Percentiles rank a stretch among this genome's conserved stretches.
phyloP scores from a whole-genome alignment of 208 protist genomes.

The Leptomonas pyrrhocoris region DNA sequence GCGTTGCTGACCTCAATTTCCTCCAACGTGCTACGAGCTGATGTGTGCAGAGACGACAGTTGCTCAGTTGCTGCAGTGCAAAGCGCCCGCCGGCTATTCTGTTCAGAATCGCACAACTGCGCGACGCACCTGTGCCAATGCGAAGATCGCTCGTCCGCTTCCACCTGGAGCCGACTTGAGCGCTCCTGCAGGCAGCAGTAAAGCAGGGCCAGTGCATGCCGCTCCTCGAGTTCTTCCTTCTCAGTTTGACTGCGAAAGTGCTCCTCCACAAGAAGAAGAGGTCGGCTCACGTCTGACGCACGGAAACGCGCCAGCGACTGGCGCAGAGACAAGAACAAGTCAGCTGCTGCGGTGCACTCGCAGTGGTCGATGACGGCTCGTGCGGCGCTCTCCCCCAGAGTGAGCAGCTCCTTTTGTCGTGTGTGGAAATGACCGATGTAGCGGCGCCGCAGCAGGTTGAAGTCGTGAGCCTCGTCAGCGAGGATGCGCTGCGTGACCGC shows the following conservation, averaged over 20 bases:
- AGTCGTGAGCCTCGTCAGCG: slow-evolving; percentile 16
- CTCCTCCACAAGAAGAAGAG: slow-evolving; percentile 15
- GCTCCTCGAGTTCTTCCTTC: slow-evolving; percentile 3
- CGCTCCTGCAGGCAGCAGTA: background rate
- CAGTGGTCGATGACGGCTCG: slow-evolving; percentile 31
- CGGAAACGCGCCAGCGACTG: slow-evolving; percentile 13
- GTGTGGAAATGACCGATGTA: slow-evolving; percentile 33
- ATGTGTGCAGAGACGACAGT: background rate
- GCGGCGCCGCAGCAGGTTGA: slow-evolving; percentile 26
- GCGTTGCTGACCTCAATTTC: background rate
- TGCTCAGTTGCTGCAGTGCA: slow-evolving; percentile 1
- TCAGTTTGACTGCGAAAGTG: slow-evolving; percentile 5
- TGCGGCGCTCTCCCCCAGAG: slow-evolving; percentile 35
- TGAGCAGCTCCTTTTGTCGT: slow-evolving; percentile 18
- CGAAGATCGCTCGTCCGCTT: background rate
- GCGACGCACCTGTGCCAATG: background rate
- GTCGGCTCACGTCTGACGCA: slow-evolving; percentile 21
- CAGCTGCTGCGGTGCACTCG: slow-evolving; percentile 17
- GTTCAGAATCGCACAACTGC: slow-evolving; percentile 12
- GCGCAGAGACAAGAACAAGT: slow-evolving; percentile 16
- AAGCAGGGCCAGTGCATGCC: background rate
- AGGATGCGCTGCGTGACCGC: slow-evolving; percentile 1
- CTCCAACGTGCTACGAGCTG: background rate
- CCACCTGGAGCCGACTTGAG: background rate
- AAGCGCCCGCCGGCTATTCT: background rate